Conservation (phyloP, 2,329 filamentous ascomycete genomes). For the Chaetomium strumarium region DNA sequence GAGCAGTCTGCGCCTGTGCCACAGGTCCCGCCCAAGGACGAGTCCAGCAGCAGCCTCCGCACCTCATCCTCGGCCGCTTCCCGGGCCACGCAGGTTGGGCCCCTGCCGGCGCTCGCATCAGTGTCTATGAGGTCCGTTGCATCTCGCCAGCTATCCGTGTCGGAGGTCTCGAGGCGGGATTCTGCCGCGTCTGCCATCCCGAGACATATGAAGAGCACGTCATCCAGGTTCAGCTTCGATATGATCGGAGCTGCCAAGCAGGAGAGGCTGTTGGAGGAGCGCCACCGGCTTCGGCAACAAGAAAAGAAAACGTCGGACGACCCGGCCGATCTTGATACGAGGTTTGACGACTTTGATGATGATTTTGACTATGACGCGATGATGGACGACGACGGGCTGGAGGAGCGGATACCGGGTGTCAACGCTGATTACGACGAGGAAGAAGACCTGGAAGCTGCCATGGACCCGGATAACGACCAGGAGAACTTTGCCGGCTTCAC, state of each 20-base stretch:
- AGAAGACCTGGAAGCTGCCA: constrained; percentile 27
- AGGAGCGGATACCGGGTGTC: constrained; percentile 60
- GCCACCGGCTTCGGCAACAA: constrained; percentile 60
- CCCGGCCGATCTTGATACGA: constrained; percentile 41
- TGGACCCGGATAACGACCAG: constrained; percentile 50
- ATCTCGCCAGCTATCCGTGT: constrained; percentile 49
- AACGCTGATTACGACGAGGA: constrained; percentile 35
- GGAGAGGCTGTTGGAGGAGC: constrained; percentile 66
- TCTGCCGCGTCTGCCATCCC: constrained; percentile 45
- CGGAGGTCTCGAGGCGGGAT: constrained; percentile 41
- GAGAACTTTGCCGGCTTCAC: constrained; percentile 57
- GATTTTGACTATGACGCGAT: constrained; percentile 59
- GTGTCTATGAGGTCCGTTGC: constrained; percentile 36
- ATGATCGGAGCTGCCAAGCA: constrained; percentile 65
- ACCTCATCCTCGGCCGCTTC: constrained; percentile 32
- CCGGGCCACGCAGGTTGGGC: constrained; percentile 18
- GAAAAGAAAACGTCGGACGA: constrained; percentile 48
- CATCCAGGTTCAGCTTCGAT: constrained; percentile 76
- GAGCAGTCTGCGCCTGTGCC: constrained; percentile 18
- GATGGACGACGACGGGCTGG: constrained; percentile 59
- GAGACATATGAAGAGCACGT: constrained; percentile 67
- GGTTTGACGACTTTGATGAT: constrained; percentile 58
- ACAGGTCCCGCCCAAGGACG: constrained; percentile 37
- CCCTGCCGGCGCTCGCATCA: constrained; percentile 22
- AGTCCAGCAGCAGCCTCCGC: constrained; percentile 25